phyloP scores from a whole-genome alignment of 179 eudicot genomes.

The Actinidia arguta region DNA sequence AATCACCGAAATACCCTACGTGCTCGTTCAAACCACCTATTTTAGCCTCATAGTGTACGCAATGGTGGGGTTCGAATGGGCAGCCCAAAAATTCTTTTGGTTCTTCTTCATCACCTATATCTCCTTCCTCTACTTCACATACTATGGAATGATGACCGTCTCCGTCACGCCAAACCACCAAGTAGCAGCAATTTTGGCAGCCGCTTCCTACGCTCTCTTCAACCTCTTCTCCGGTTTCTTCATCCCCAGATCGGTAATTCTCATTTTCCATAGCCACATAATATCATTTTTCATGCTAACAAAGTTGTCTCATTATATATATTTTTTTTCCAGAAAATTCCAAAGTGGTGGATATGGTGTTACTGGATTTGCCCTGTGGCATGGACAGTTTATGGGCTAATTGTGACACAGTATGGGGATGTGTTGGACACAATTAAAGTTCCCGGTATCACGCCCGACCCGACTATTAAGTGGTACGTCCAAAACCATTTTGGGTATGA shows the following conservation, averaged over 20 bases:
- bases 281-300: not conserved
- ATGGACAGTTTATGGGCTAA: conserved; percentile 93
- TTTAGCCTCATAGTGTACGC: conserved; percentile 86
- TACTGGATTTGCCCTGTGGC: conserved; percentile 98
- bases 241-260: conserved; percentile 92
- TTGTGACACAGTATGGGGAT: conserved; percentile 88
- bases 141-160: conserved; percentile 98
- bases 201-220: conserved; percentile 84
- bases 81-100: conserved; percentile 80
- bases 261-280: not conserved
- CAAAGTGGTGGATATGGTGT: conserved; percentile 99
- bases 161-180: conserved; percentile 95
- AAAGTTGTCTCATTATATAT: not conserved
- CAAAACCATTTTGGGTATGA: conserved; percentile 69
- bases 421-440: conserved; percentile 43
- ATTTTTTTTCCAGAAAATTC: conserved; percentile 65
- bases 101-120: conserved; percentile 77
- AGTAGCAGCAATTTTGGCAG: conserved; percentile 88
- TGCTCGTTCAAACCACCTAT: conserved; percentile 62
- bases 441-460: conserved; percentile 43
- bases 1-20: conserved; percentile 78
- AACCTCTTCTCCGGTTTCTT: conserved; percentile 95
- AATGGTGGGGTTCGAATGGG: conserved; percentile 91
- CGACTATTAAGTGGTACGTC: conserved; percentile 58
- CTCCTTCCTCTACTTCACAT: conserved; percentile 89